Base-by-base conservation (phyloP, 1,284 basidiomycete species). In the Cryptococcus sp. region DNA sequence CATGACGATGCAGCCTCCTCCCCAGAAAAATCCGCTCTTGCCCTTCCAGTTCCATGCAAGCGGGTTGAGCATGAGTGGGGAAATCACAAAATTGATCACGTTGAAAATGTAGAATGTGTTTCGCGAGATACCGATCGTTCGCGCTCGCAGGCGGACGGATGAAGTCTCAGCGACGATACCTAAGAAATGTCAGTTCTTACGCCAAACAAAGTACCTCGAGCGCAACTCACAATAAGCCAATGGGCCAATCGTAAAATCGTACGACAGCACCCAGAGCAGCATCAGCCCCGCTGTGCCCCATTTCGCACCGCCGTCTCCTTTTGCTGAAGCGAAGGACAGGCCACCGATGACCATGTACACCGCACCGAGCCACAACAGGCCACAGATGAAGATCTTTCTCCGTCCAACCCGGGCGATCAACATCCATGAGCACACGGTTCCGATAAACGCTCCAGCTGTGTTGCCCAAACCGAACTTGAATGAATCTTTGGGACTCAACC, bases 371-470 rank as follows among this genome's bases (percentile, higher is more conserved):
- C 36, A 22, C 19, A 38, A 41, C 3, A 39, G 19, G 6, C 49
- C 49, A 28, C 40, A 51, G 22, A 52, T 24, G 26, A 47, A 37
- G 21, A 53, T 50, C 2, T 48, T 47, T 19, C 51, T 22, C 34
- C 54, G 48, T 4, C 54, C 49, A 39, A 48, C 51, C 21, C 23
- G 21, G 28, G 38, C 46, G 32, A 53, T 39, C 14, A 52, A 28
- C 52, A 66, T 62, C 74, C 73, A 76, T 2, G 66, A 65, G 33
- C 58, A 52, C 55, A 74, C 53, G 1, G 73, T 74, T 22, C 74
- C 74, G 45, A 63, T 51, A 33, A 70, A 57, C 26, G 60, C 71
- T 48, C 74, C 63, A 23, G 58, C 65, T 43, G 38, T 32, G 26
- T 19, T 36, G 1, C 66, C 69, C 23, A 75, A 59, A 45, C 57